Conservation (phyloP, 129 eudicot species). For the Scalesia atractyloides region DNA sequence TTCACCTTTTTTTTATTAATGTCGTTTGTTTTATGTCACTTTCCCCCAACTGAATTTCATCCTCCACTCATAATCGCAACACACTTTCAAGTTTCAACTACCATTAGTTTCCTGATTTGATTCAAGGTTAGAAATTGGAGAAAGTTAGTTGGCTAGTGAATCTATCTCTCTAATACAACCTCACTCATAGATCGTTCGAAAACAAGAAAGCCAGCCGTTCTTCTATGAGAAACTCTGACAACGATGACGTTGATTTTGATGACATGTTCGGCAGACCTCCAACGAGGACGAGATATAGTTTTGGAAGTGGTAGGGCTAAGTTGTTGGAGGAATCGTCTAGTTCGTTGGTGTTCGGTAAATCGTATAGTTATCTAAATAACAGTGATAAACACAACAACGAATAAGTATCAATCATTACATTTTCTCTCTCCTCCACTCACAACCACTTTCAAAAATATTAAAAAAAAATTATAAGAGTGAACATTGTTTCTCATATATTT, state of each 20-base stretch:
- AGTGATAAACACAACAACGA: no score
- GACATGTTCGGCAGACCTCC: slow-evolving; percentile 99
- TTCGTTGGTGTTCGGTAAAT: slow-evolving; percentile 72
- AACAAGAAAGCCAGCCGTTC: slow-evolving; percentile 28
- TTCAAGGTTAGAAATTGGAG: slow-evolving; percentile 39
- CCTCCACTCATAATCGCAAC: background rate
- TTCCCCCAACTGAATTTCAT: slow-evolving; percentile 3
- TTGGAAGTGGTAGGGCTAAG: slow-evolving; percentile 36
- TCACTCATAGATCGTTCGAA: slow-evolving; percentile 38
- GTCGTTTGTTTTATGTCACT: slow-evolving; percentile 30
- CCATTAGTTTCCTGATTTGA: slow-evolving; percentile 16
- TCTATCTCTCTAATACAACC: slow-evolving; percentile 27
- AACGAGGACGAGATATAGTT: slow-evolving; percentile 58
- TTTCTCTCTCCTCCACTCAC: no score
- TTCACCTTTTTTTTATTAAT: no score
- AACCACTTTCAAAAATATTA: no score
- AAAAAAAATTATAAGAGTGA: no score
- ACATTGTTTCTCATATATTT: no score
- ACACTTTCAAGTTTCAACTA: background rate
- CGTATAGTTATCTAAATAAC: slow-evolving; percentile 26
- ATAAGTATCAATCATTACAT: no score
- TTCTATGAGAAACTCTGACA: slow-evolving; percentile 30
- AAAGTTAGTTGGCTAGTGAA: slow-evolving; percentile 33
- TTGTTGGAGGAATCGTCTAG: slow-evolving; percentile 34
- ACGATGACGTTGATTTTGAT: slow-evolving; percentile 78